phyloP scores from a whole-genome alignment of 1,139 yeast genomes.

The Arxiozyma slooffiae region DNA sequence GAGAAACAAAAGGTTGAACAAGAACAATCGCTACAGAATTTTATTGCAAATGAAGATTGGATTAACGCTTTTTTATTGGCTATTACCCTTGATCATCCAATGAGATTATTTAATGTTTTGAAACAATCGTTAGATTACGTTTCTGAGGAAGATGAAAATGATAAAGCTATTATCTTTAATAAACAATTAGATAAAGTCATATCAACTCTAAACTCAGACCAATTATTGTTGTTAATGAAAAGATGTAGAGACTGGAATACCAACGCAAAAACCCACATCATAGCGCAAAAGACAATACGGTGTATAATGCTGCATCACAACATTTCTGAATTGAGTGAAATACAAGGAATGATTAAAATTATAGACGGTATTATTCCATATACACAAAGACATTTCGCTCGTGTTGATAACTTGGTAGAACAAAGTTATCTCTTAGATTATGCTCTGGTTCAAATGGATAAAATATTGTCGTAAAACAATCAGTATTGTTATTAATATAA shows the following conservation, averaged over 20 bases:
- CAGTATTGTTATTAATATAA: too few species aligned
- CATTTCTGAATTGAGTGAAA: conserved; percentile 47
- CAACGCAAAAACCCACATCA: conserved; percentile 67
- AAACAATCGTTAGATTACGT: conserved; percentile 38
- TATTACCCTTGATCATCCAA: conserved; percentile 74
- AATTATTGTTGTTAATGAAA: conserved; percentile 50
- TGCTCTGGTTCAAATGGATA: conserved; percentile 69
- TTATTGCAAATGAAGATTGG: conserved; percentile 67
- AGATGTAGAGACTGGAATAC: conserved; percentile 93
- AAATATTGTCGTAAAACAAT: conserved; percentile 20
- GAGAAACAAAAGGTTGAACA: conserved; percentile 61
- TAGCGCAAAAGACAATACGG: conserved; percentile 67
- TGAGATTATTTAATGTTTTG: conserved; percentile 66
- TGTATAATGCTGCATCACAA: conserved; percentile 50
- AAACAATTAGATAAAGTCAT: conserved; percentile 58
- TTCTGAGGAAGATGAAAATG: conserved; percentile 30
- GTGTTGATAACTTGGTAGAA: conserved; percentile 73
- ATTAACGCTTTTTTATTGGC: conserved; percentile 80
- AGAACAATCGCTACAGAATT: conserved; percentile 76
- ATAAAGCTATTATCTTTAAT: conserved; percentile 42
- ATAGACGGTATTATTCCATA: conserved; percentile 77
- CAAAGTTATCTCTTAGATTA: conserved; percentile 80
- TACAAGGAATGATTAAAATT: conserved; percentile 57
- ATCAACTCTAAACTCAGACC: conserved; percentile 47
- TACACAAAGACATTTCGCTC: conserved; percentile 69